Evolutionary conservation across 176 grass and related monocot species (phyloP).

Genomic region (Themeda triandra): DNA sequence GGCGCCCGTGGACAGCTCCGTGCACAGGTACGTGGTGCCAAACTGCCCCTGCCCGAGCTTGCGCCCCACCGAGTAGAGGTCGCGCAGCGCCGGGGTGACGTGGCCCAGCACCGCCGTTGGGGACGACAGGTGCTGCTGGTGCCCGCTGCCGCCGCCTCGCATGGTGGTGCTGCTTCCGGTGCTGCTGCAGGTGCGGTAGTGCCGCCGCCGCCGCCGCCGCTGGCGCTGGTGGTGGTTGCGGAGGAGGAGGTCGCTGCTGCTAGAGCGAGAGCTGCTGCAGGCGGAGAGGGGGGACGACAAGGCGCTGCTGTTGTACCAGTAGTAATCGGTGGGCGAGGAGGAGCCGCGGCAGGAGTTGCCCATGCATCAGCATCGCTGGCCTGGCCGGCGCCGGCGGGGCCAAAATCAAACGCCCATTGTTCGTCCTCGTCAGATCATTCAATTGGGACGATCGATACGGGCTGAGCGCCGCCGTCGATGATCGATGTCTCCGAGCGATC

Average conservation of each 20-base stretch:
- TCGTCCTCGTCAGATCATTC: too few species aligned
- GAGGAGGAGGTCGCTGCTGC: neutral
- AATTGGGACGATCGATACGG: too few species aligned
- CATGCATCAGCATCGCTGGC: conserved; percentile 40
- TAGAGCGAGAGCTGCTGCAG: neutral
- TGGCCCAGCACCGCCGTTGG: conserved; percentile 49
- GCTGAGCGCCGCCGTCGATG: too few species aligned
- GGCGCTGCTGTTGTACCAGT: neutral
- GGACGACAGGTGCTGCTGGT: neutral
- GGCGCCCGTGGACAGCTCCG: conserved; percentile 29
- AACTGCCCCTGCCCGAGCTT: conserved; percentile 84
- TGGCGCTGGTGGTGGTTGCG: neutral
- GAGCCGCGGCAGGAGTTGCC: conserved; percentile 51
- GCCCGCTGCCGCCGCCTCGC: neutral
- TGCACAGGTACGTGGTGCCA: conserved; percentile 76
- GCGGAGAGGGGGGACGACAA: neutral
- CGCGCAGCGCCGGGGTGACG: conserved; percentile 46
- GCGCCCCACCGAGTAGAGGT: conserved; percentile 55
- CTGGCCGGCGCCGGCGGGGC: too few species aligned
- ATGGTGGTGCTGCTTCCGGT: neutral
- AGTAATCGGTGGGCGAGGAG: conserved; percentile 17
- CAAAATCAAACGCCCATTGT: neutral
- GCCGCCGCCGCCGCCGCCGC: neutral
- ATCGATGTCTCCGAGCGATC: too few species aligned
- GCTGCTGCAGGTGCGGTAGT: too few species aligned